Conservation (phyloP, 2,329 filamentous ascomycete genomes). For the Ceratocystis variospora region DNA sequence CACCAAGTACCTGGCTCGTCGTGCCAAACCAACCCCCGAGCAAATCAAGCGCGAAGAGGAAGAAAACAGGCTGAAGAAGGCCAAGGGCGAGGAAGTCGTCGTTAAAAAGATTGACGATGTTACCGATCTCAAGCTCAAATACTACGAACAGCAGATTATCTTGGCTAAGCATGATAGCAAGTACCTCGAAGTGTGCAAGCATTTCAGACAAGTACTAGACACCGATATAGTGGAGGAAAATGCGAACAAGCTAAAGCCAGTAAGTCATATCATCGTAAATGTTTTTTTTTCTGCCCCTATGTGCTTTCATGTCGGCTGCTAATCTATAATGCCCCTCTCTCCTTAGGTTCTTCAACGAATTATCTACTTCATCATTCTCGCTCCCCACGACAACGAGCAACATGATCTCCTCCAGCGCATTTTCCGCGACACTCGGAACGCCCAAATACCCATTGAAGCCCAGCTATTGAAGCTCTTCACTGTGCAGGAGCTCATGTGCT, state of each 20-base stretch:
- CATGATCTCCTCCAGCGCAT: constrained; percentile 93
- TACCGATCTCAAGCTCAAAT: constrained; percentile 87
- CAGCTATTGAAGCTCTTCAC: constrained; percentile 90
- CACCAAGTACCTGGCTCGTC: constrained; percentile 79
- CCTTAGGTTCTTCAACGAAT: constrained; percentile 74
- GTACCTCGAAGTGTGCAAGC: constrained; percentile 94
- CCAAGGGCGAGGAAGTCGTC: constrained; percentile 63
- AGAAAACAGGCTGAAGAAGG: constrained; percentile 73
- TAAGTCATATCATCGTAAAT: constrained; percentile 34
- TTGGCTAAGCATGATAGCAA: constrained; percentile 94
- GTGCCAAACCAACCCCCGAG: constrained; percentile 79
- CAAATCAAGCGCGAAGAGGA: constrained; percentile 84
- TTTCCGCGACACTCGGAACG: constrained; percentile 68
- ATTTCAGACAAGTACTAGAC: constrained; percentile 92
- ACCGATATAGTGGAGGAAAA: constrained; percentile 92
- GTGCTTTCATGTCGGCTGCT: constrained; percentile 13
- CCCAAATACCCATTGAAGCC: constrained; percentile 63
- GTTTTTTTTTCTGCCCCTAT: background rate
- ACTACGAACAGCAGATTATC: constrained; percentile 94
- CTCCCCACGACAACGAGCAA: constrained; percentile 96
- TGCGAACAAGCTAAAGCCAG: constrained; percentile 67
- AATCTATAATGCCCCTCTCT: constrained; percentile 14
- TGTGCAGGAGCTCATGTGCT: constrained; percentile 91
- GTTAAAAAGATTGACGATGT: constrained; percentile 74
- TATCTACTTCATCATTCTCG: constrained; percentile 93